Percentiles rank a stretch among this genome's conserved stretches.
Evolutionary conservation across 2,329 filamentous ascomycete species (phyloP).

Genomic region (Epichloe coenophiala): DNA sequence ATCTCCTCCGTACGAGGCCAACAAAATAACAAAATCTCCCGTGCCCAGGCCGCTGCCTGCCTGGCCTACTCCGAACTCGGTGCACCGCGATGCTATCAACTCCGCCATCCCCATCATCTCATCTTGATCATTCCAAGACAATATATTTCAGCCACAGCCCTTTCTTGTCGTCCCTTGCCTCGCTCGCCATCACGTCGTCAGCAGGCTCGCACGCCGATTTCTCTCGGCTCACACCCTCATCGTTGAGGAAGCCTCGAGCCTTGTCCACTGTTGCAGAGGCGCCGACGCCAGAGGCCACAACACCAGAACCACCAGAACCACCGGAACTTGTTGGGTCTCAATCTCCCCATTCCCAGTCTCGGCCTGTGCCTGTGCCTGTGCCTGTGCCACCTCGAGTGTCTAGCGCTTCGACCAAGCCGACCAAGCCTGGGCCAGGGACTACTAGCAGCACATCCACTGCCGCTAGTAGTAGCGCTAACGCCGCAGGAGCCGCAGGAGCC

Average conservation of each 20-base stretch:
- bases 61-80: not conserved
- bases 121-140: not conserved
- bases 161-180: constrained; percentile 1
- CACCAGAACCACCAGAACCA: not conserved
- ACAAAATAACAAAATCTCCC: not conserved
- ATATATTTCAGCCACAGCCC: not conserved
- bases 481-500: too few relatives aligned
- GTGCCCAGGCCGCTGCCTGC: not conserved
- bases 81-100: not conserved
- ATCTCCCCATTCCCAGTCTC: too few relatives aligned
- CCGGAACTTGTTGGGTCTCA: not conserved
- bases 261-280: constrained; percentile 1
- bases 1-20: not conserved
- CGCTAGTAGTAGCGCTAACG: too few relatives aligned
- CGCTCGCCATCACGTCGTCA: not conserved
- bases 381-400: constrained; percentile 1
- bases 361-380: not conserved
- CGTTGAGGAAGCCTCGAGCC: not conserved
- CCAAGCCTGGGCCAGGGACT: not conserved
- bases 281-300: not conserved
- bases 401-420: not conserved
- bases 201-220: not conserved
- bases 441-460: too few relatives aligned
- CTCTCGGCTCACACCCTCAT: not conserved
- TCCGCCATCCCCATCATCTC: not conserved